A percentile compares a stretch with the other conserved stretches of the same genome.
These are phyloP conservation scores for Fraxinus paxiana DNA, from an alignment of 305 asterid species.

Conservation along the genomic window DNA sequence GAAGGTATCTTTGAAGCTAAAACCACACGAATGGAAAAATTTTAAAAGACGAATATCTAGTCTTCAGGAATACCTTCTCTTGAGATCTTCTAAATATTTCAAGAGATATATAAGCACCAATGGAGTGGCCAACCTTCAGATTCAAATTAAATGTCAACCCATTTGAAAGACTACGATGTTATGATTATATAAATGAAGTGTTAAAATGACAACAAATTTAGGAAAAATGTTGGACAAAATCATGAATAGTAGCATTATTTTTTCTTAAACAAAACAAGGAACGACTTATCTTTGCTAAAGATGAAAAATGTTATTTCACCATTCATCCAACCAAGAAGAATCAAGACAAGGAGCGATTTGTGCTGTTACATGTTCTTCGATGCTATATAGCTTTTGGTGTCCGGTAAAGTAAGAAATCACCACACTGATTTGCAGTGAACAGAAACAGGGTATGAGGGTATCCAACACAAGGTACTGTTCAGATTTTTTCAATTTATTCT, in stretches of 20 bases:
- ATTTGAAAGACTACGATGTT: not conserved
- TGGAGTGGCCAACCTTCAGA: constrained; percentile 86
- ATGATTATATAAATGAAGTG: not conserved
- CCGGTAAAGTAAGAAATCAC: not conserved
- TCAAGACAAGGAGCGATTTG: not conserved
- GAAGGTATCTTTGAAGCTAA: not conserved
- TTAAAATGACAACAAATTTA: not conserved
- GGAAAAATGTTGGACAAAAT: not conserved
- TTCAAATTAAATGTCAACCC: constrained; percentile 22
- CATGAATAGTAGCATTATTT: not conserved
- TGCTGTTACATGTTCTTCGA: not conserved
- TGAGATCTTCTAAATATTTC: constrained; percentile 58
- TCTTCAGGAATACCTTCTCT: constrained; percentile 51
- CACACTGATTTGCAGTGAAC: not conserved
- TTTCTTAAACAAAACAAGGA: not conserved
- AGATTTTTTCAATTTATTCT: not conserved
- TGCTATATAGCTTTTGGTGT: not conserved
- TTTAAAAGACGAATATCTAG: not conserved
- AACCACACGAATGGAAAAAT: constrained; percentile 2
- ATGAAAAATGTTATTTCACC: not conserved
- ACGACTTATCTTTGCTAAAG: not conserved
- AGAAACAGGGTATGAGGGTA: not conserved
- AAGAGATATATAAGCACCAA: constrained; percentile 73
- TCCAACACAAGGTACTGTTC: not conserved
- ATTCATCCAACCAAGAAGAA: not conserved